Base-by-base conservation (phyloP, 805 yeast genomes). In the Saturnispora quitensis region DNA sequence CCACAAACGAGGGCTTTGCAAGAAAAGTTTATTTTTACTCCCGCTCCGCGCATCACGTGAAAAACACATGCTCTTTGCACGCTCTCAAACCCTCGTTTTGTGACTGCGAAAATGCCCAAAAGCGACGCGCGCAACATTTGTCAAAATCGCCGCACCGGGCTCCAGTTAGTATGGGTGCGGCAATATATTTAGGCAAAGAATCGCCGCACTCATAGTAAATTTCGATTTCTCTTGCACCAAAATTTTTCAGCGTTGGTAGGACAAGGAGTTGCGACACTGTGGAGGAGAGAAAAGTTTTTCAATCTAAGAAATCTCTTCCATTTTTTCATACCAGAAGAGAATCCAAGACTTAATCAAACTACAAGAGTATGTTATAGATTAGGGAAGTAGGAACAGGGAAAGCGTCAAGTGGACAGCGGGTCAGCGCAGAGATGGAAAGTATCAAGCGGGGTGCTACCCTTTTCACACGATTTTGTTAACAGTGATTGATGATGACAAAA, bases 331-430 rank as follows among this genome's bases (percentile, higher is more conserved):
- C 40, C 42, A 38, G 24, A 38, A 38, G 42, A 38, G 42, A 38
- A 38, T 38, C 40, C 40, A 38, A 38, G 42, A 38, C 42, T 38
- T 36, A 13, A 25, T 28, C 38, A 28, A 46, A 54, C 34, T 54
- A 25, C 50, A 52, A 52, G 45, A 52, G 55, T 52, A 52, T 45
- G 54, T 51, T 17, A n/a, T 9, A 12, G 40, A 35, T 35, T 35
- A 35, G 40, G 28, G 9, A 25, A 25, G 9, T 25, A 8, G 28
- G 28, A 25, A 25, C 28, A 25, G 9, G 28, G 28, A 8, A 25
- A 25, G 28, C 7, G 9, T 6, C 9, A 25, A 25, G 28, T 25
- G 28, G 27, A 25, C 27, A 5, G 5, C 27, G 9, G 28, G 9
- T 25, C 28, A 25, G 17, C 3, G 3, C 36, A 34, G 36, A 25